Base-by-base conservation (phyloP, 2,329 filamentous ascomycete genomes). In the Rhynchosporium agropyri region DNA sequence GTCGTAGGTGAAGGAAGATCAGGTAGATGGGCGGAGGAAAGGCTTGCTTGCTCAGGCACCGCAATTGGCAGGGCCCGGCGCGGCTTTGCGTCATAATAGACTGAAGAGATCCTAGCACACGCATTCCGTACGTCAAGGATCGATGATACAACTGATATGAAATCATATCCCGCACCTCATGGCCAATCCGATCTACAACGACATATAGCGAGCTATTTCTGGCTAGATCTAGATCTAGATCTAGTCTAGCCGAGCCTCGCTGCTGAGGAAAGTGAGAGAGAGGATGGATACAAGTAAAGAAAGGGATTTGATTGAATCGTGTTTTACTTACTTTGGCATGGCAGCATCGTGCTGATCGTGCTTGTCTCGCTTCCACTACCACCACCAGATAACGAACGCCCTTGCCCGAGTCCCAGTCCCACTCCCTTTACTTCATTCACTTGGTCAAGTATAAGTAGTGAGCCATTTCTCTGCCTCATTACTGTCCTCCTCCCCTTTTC, bases 391-490 rank as follows among this genome's bases (percentile, higher is more conserved):
- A 40, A 46, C 40, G n/a, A 20, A 20, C 20, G 20, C 20, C 1
- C 20, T 20, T 20, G 20, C 58, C 6, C 33, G 33, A 15, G 38
- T 31, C 51, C 56, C 46, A 33, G 51, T 50, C 31, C 46, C 42
- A 33, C 48, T 54, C 20, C 33, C 60, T 36, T 53, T 15, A 45
- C 48, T 54, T 43, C 48, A 20, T 49, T 43, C 48, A 20, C 49
- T 45, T 40, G 46, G 20, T 48, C 50, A 51, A 45, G 49, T 63
- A 63, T 63, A 63, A 63, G 51, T 63, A 63, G 42, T 40, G n/a
- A 53, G 45, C 51, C 50, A 28, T 51, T 43, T 51, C 57, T 45
- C 57, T 50, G 51, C 9, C 51, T 54, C 51, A 10, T 29, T 51
- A n/a, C 46, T 50, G 9, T 48, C 7, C 7, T 10, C 20, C 4